Percentiles rank a stretch among this genome's conserved stretches.
phyloP scores from a whole-genome alignment of 768 basidiomycete genomes.

The Rubroboletus pulcherrimus region DNA sequence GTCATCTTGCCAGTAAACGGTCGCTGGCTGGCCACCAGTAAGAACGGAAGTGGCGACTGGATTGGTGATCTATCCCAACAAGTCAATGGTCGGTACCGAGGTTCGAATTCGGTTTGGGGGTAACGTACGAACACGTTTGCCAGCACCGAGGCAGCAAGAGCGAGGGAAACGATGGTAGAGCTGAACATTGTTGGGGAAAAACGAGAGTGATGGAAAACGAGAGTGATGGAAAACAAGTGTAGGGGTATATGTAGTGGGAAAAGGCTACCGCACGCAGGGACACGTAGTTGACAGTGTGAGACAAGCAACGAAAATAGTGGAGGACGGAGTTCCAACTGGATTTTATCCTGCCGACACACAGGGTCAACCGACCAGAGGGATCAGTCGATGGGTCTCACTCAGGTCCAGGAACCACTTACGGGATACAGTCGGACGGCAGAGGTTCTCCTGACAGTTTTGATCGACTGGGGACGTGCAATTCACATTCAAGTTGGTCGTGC shows the following conservation, averaged over 20 bases:
- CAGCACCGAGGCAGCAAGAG: slow-evolving; percentile 49
- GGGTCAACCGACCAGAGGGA: not conserved
- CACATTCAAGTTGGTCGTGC: slow-evolving; percentile 6
- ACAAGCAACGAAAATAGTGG: not conserved
- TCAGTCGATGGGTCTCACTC: no score
- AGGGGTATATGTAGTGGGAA: slow-evolving; percentile 3
- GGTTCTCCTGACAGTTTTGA: not conserved
- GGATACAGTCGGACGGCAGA: no score
- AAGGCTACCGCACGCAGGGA: not conserved
- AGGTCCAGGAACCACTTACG: no score
- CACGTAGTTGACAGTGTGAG: not conserved
- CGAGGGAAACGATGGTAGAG: slow-evolving; percentile 45
- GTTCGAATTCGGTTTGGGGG: not conserved
- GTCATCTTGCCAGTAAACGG: slow-evolving; percentile 60
- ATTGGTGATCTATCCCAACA: slow-evolving; percentile 46
- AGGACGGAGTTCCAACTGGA: slow-evolving; percentile 33
- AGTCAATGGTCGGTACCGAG: not conserved
- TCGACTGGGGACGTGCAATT: not conserved
- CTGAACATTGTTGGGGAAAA: slow-evolving; percentile 44
- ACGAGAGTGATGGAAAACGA: slow-evolving; percentile 4
- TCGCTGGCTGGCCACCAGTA: slow-evolving; percentile 46
- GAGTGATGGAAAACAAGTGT: slow-evolving; percentile 24
- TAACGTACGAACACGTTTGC: slow-evolving; percentile 55
- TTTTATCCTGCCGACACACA: slow-evolving; percentile 1
- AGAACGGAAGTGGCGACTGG: slow-evolving; percentile 48